Percentiles rank a stretch among this genome's conserved stretches.
Conservation (phyloP, 345 rosid genomes). For the Chamaenerion angustifolium region DNA sequence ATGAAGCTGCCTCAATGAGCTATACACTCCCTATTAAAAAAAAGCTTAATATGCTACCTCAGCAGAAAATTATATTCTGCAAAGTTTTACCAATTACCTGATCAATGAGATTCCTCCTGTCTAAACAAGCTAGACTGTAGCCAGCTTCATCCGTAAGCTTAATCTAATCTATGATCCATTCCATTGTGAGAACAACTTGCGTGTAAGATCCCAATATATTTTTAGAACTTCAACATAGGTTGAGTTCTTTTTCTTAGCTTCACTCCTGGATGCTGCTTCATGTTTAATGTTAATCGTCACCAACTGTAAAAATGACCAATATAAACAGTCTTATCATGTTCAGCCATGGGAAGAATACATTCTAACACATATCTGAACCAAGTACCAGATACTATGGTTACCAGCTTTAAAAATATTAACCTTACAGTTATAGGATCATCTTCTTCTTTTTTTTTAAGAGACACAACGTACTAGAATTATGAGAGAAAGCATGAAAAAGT, state of each 20-base stretch:
- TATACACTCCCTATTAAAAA: slow-evolving; percentile 53
- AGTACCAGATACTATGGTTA: slow-evolving; percentile 14
- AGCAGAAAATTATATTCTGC: neutral
- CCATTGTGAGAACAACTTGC: slow-evolving; percentile 92
- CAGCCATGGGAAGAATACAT: slow-evolving; percentile 6
- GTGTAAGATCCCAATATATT: slow-evolving; percentile 71
- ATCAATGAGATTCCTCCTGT: slow-evolving; percentile 71
- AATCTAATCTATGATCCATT: slow-evolving; percentile 92
- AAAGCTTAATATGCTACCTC: neutral
- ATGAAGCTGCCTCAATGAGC: slow-evolving; percentile 88
- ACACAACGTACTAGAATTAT: too few relatives aligned
- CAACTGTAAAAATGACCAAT: slow-evolving; percentile 19
- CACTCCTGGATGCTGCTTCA: slow-evolving; percentile 17
- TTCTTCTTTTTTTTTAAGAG: too few relatives aligned
- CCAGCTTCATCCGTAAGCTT: slow-evolving; percentile 69
- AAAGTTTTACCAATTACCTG: slow-evolving; percentile 21
- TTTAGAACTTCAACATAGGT: slow-evolving; percentile 70
- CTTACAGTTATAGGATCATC: too few relatives aligned
- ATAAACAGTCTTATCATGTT: neutral
- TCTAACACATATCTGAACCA: slow-evolving; percentile 13
- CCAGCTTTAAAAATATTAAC: too few relatives aligned
- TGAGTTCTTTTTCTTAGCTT: slow-evolving; percentile 20
- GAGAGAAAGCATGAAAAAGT: too few relatives aligned
- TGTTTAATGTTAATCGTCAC: slow-evolving; percentile 23
- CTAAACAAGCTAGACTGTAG: slow-evolving; percentile 40